Evolutionary conservation across 495 filamentous ascomycete species (phyloP), one percentile per base, ranked within the genome.

Genomic region (Aspergillus heteromorphus): DNA sequence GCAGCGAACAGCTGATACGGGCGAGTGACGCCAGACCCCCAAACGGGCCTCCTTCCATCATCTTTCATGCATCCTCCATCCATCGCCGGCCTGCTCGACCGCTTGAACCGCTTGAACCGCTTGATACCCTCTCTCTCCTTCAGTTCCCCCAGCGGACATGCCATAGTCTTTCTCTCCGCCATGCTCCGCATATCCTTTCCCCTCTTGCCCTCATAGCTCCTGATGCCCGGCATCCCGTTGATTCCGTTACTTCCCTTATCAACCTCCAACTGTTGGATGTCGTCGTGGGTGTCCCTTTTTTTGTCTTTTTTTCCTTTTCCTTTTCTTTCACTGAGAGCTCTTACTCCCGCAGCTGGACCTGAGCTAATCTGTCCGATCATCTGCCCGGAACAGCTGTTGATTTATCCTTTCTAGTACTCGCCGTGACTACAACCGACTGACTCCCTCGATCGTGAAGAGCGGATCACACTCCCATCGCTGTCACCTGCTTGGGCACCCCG

Each of bases 21-120:
- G 54, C 54, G 38, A 63, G 55, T 66, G 64, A 66, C 64, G 60
- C 60, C 59, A 66, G 55, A 42, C 48, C 36, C 20, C 42, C 20
- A 27, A n/a, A 19, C 9, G 18, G 38, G n/a, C n/a, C n/a, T n/a
- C n/a, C 20, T 58, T 19, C 51, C 42, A 53, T 54, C 36, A 45
- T 23, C 53, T 51, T 55, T 56, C 25, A 19, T 51, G 45, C 59
- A 51, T 45, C 47, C n/a, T 56, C 45, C 48, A 48, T 58, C 55
- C 55, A 30, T 40, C 29, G 43, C 21, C 45, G 50, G 38, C 25
- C 51, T 41, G 40, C 27, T 55, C 52, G 19, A 48, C 45, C 40
- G 29, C 51, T 55, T 61, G n/a, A 23, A n/a, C n/a, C n/a, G n/a
- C n/a, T n/a, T n/a, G n/a, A n/a, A n/a, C n/a, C n/a, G n/a, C n/a